Conservation (phyloP, 768 basidiomycete genomes). For the Mycena pura region DNA sequence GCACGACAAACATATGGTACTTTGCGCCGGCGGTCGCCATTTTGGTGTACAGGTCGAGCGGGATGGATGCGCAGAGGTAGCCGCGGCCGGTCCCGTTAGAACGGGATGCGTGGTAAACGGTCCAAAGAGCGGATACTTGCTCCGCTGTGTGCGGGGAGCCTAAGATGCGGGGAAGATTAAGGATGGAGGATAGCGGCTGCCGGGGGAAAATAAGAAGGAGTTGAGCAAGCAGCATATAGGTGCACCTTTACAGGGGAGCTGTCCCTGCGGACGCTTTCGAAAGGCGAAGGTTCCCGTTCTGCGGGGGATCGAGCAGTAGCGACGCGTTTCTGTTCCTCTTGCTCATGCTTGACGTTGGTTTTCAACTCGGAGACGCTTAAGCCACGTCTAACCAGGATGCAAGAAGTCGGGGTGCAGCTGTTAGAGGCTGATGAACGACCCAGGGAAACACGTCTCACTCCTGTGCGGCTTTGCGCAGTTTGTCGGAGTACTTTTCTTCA, state of each 20-base stretch:
- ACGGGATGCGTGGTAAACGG: constrained; percentile 83
- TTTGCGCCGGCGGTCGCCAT: constrained; percentile 68
- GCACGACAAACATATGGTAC: constrained; percentile 84
- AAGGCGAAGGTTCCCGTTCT: constrained; percentile 1
- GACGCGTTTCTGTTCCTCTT: constrained; percentile 34
- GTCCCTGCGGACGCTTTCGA: constrained; percentile 54
- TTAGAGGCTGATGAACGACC: constrained; percentile 29
- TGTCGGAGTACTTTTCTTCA: constrained; percentile 66
- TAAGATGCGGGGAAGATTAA: constrained; percentile 77
- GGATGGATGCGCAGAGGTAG: constrained; percentile 84
- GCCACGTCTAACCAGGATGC: constrained; percentile 46
- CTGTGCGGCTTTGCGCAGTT: constrained; percentile 66
- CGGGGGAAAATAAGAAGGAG: constrained; percentile 3
- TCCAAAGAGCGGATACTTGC: constrained; percentile 87
- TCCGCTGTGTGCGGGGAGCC: constrained; percentile 71
- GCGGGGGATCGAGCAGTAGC: constrained; percentile 21
- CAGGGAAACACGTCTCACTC: constrained; percentile 52
- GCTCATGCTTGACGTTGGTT: constrained; percentile 40
- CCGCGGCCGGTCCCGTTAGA: constrained; percentile 83
- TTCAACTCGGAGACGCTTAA: constrained; percentile 47
- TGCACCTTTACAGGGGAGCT: constrained; percentile 71
- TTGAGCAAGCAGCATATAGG: constrained; percentile 4
- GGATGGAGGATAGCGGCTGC: constrained; percentile 81
- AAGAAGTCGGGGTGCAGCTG: constrained; percentile 26
- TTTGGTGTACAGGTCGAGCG: constrained; percentile 71